Conservation (phyloP, 1,284 basidiomycete genomes). For the Grifola frondosa region DNA sequence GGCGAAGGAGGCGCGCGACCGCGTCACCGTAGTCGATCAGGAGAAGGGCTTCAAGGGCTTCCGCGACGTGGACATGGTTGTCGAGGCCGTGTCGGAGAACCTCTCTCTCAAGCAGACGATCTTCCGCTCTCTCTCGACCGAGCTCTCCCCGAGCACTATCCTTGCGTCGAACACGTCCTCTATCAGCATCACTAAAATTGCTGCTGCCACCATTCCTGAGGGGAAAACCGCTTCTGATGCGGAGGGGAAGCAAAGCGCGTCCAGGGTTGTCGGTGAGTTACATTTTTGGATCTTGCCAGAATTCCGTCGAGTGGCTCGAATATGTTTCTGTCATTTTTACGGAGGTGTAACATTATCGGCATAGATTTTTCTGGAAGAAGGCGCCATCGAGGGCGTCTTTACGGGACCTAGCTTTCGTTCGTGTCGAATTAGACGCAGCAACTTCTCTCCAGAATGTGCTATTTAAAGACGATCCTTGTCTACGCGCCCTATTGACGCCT, state of each 20-base stretch:
- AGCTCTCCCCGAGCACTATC: constrained; percentile 74
- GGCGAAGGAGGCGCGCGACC: constrained; percentile 71
- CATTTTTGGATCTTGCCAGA: constrained; percentile 11
- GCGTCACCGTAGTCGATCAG: constrained; percentile 55
- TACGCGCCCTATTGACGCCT: no score
- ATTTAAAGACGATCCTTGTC: no score
- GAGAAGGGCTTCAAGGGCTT: constrained; percentile 52
- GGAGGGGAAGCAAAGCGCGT: constrained; percentile 59
- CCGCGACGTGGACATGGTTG: constrained; percentile 83
- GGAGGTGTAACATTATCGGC: no score
- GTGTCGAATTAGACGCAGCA: no score
- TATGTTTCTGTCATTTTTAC: no score
- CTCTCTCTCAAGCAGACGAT: constrained; percentile 79
- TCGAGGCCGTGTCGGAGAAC: constrained; percentile 94
- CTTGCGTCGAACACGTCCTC: constrained; percentile 94
- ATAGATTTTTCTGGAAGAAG: no score
- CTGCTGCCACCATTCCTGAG: constrained; percentile 68
- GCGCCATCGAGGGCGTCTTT: no score
- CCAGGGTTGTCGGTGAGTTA: constrained; percentile 72
- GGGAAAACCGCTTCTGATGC: constrained; percentile 58
- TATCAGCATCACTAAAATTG: constrained; percentile 93
- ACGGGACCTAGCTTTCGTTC: no score
- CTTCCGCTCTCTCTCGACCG: constrained; percentile 70
- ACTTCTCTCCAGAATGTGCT: no score
- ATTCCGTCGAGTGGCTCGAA: not conserved